Evolutionary conservation across 2,329 filamentous ascomycete species (phyloP).

Genomic region (Dothideomycetes sp.): DNA sequence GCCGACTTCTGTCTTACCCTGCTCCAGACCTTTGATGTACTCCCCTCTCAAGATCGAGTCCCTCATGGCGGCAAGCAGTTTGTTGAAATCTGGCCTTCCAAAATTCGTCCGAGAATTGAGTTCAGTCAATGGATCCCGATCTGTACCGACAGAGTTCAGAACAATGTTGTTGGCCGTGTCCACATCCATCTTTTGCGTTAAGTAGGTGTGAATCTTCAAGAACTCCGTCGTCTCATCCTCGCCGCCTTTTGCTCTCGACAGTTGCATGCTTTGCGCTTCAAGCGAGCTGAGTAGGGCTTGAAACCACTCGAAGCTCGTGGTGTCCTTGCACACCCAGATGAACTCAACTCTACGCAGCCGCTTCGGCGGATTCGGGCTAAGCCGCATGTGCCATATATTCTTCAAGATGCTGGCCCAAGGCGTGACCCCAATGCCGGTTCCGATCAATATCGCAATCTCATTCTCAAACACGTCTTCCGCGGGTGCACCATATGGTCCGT

Average conservation of each 20-base stretch:
- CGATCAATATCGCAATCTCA: slow-evolving; percentile 76
- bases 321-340: slow-evolving; percentile 97
- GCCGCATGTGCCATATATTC: slow-evolving; percentile 95
- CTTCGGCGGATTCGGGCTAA: slow-evolving; percentile 76
- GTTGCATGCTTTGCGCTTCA: slow-evolving; percentile 69
- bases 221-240: slow-evolving; percentile 64
- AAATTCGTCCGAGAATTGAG: slow-evolving; percentile 86
- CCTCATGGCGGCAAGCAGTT: slow-evolving; percentile 73
- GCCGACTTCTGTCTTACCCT: slow-evolving; percentile 70
- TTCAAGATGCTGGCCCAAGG: slow-evolving; percentile 84
- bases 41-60: slow-evolving; percentile 76
- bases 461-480: slow-evolving; percentile 96
- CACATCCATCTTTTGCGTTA: slow-evolving; percentile 83
- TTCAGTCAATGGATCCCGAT: slow-evolving; percentile 84
- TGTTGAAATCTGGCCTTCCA: slow-evolving; percentile 78
- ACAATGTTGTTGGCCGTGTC: slow-evolving; percentile 96
- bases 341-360: slow-evolving; percentile 93
- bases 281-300: slow-evolving; percentile 85
- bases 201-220: slow-evolving; percentile 93
- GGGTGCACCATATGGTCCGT: slow-evolving; percentile 91
- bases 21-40: slow-evolving; percentile 71
- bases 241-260: slow-evolving; percentile 42
- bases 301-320: slow-evolving; percentile 96
- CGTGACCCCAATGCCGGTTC: slow-evolving; percentile 78
- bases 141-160: slow-evolving; percentile 82